Conservation (phyloP, 1,139 yeast species). For the Spathaspora jeffriesii region DNA sequence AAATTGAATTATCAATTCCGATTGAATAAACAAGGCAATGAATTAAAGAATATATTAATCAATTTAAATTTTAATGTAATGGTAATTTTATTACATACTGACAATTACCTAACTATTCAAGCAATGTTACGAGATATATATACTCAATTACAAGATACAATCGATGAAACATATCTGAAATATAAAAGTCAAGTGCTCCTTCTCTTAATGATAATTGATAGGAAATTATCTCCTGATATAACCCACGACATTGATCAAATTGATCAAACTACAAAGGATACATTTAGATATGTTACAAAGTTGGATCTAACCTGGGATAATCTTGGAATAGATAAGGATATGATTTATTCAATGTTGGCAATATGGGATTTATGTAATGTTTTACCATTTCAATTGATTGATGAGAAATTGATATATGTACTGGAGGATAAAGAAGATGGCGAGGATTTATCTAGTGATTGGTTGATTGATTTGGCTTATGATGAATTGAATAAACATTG, state of each 20-base stretch:
- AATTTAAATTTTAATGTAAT: slow-evolving; percentile 36
- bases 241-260: too few relatives aligned
- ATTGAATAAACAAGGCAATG: slow-evolving; percentile 16
- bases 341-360: slow-evolving; percentile 30
- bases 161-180: slow-evolving; percentile 9
- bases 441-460: slow-evolving; percentile 6
- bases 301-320: slow-evolving; percentile 24
- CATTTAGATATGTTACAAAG: slow-evolving; percentile 16
- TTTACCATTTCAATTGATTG: slow-evolving; percentile 14
- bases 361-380: slow-evolving; percentile 32
- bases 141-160: slow-evolving; percentile 7
- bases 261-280: slow-evolving; percentile 3
- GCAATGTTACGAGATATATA: slow-evolving; percentile 27
- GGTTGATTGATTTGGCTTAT: slow-evolving; percentile 8
- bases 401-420: slow-evolving; percentile 1
- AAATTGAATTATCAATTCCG: slow-evolving; percentile 41
- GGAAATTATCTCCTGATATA: slow-evolving; percentile 13
- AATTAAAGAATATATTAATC: slow-evolving; percentile 17
- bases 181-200: slow-evolving; percentile 20
- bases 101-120: slow-evolving; percentile 28
- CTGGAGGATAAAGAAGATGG: slow-evolving; percentile 1
- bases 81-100: slow-evolving; percentile 30
- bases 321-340: too few relatives aligned
- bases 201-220: slow-evolving; percentile 19
- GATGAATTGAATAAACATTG: slow-evolving; percentile 15